A percentile compares a stretch with the other conserved stretches of the same genome.
Evolutionary conservation across 2,329 filamentous ascomycete species (phyloP).

Genomic region (Colletotrichum trifolii): DNA sequence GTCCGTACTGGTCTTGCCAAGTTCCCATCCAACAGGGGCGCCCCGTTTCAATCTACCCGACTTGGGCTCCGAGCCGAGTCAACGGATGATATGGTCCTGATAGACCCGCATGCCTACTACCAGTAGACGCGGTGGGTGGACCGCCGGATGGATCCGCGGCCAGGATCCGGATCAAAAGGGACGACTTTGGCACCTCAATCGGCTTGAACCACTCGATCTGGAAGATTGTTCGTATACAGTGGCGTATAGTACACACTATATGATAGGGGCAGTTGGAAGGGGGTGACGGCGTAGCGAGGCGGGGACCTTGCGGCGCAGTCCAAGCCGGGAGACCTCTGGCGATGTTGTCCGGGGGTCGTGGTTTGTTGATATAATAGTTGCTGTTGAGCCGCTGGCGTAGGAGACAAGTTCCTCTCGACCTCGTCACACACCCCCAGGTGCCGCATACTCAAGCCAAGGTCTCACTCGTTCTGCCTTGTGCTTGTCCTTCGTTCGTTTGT

Average conservation of each 20-base stretch:
- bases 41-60: too few species aligned
- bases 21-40: too few species aligned
- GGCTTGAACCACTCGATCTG: conserved; percentile 22
- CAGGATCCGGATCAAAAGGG: conserved; percentile 22
- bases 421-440: not conserved
- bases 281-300: not conserved
- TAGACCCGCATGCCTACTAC: too few species aligned
- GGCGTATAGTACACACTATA: conserved; percentile 12
- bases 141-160: conserved; percentile 1
- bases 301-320: conserved; percentile 1
- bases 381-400: not conserved
- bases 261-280: conserved; percentile 5
- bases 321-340: not conserved
- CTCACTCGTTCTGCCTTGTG: conserved; percentile 33
- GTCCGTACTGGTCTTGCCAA: too few species aligned
- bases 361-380: not conserved
- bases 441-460: conserved; percentile 25
- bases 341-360: not conserved
- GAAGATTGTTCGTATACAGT: conserved; percentile 11
- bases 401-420: not conserved
- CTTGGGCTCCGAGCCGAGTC: too few species aligned
- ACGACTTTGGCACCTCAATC: conserved; percentile 8
- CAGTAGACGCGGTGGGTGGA: conserved; percentile 1
- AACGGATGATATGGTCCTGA: too few species aligned
- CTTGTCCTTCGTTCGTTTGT: conserved; percentile 19